phyloP scores from a whole-genome alignment of 2,329 filamentous ascomycete species.

The Colletotrichum sp. region DNA sequence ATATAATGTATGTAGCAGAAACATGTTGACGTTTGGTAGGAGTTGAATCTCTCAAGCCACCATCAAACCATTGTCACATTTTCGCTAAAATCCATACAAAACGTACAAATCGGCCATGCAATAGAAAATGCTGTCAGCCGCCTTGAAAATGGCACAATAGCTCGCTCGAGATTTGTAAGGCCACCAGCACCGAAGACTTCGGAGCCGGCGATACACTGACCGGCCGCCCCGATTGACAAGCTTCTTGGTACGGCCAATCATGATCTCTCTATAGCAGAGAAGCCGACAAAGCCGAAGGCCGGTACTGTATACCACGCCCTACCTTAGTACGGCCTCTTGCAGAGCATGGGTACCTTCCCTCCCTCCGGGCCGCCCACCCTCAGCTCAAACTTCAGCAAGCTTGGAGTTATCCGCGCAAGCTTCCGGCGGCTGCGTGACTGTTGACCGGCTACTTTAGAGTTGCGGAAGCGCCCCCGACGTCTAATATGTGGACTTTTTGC shows the following conservation, averaged over 20 bases:
- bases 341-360: not conserved
- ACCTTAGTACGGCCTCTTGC: not conserved
- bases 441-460: not conserved
- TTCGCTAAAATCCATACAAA: not conserved
- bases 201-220: not conserved
- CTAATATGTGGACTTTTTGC: accelerated
- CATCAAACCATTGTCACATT: accelerated
- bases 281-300: not conserved
- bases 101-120: accelerated
- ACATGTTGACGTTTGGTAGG: not conserved
- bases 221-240: not conserved
- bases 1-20: not conserved
- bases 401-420: not conserved
- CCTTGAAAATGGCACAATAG: not conserved
- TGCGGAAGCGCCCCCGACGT: not conserved
- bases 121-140: not conserved
- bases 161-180: accelerated
- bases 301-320: not conserved
- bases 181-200: not conserved
- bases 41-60: not conserved
- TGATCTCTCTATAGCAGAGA: not conserved
- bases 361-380: not conserved
- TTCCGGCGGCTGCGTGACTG: not conserved
- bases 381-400: not conserved
- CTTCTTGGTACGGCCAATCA: not conserved